phyloP scores from a whole-genome alignment of 2,329 filamentous ascomycete species.

The Sclerotinia glacialis region DNA sequence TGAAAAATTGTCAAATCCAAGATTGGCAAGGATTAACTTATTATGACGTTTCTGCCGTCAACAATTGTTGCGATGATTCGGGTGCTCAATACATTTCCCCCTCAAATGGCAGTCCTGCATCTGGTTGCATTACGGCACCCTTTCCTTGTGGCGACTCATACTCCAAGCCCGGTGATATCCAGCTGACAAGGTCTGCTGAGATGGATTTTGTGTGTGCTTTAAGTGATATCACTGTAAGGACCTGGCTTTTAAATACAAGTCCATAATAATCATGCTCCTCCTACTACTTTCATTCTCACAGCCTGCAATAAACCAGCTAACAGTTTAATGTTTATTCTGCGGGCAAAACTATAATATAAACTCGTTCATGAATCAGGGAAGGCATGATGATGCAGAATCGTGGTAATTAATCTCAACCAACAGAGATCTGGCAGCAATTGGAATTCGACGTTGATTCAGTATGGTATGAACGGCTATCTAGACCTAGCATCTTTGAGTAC shows the following conservation, averaged over 20 bases:
- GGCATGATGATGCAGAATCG: neutral
- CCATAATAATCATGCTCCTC: neutral
- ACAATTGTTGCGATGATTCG: neutral
- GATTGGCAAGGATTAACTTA: neutral
- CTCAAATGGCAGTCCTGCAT: neutral
- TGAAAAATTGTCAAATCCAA: neutral
- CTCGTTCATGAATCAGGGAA: no score
- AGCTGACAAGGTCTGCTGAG: neutral
- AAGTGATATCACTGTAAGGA: neutral
- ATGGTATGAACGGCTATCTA: neutral
- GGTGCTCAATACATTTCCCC: neutral
- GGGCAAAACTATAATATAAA: neutral
- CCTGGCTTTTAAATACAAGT: neutral
- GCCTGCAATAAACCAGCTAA: neutral
- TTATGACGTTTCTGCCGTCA: neutral
- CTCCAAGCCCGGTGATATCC: neutral
- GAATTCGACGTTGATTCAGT: neutral
- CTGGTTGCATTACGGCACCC: neutral
- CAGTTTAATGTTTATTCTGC: neutral
- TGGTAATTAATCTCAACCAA: neutral
- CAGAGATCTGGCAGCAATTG: neutral
- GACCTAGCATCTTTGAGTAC: neutral
- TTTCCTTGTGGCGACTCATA: neutral
- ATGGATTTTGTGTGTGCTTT: neutral
- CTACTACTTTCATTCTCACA: neutral